Evolutionary conservation across 2,329 filamentous ascomycete species (phyloP).

Genomic region (Colletotrichum ledebouriae): DNA sequence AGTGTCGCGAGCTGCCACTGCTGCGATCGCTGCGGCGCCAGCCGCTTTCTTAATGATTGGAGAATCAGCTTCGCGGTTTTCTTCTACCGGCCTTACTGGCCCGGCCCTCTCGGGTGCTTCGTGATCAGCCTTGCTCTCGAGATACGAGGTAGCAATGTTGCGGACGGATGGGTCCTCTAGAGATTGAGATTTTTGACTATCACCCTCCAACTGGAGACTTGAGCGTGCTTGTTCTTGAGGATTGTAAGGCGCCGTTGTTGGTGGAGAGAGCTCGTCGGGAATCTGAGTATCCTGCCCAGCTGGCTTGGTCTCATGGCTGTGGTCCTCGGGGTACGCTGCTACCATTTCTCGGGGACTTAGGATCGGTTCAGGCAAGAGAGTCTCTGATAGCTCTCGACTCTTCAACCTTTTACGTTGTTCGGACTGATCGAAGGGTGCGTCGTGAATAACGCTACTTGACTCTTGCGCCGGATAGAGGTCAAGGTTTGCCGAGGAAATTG

Average conservation of each 20-base stretch:
- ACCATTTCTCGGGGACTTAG: slow-evolving; percentile 46
- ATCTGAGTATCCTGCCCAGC: background rate
- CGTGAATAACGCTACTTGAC: slow-evolving; percentile 53
- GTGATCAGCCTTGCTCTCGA: slow-evolving; percentile 39
- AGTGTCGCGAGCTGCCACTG: slow-evolving; percentile 50
- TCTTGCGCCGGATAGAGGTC: slow-evolving; percentile 53
- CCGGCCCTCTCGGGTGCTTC: slow-evolving; percentile 2
- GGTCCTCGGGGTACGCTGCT: slow-evolving; percentile 42
- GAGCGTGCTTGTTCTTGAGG: slow-evolving; percentile 15
- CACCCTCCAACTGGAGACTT: background rate
- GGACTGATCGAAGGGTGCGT: slow-evolving; percentile 53
- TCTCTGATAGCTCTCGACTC: slow-evolving; percentile 46
- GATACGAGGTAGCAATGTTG: slow-evolving; percentile 46
- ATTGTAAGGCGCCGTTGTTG: background rate
- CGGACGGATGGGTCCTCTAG: slow-evolving; percentile 38
- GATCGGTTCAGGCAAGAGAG: slow-evolving; percentile 47
- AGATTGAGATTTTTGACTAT: background rate
- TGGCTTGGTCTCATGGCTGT: slow-evolving; percentile 24
- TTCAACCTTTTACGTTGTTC: slow-evolving; percentile 53
- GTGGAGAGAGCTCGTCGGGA: background rate
- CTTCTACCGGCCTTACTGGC: slow-evolving; percentile 10
- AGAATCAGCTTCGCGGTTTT: background rate
- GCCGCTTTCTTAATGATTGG: slow-evolving; percentile 36
- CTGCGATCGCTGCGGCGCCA: slow-evolving; percentile 48
- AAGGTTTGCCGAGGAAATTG: slow-evolving; percentile 42